These are phyloP conservation scores for Tympanopsis confertula DNA, from an alignment of 2,329 filamentous ascomycete species.

Conservation along the genomic window DNA sequence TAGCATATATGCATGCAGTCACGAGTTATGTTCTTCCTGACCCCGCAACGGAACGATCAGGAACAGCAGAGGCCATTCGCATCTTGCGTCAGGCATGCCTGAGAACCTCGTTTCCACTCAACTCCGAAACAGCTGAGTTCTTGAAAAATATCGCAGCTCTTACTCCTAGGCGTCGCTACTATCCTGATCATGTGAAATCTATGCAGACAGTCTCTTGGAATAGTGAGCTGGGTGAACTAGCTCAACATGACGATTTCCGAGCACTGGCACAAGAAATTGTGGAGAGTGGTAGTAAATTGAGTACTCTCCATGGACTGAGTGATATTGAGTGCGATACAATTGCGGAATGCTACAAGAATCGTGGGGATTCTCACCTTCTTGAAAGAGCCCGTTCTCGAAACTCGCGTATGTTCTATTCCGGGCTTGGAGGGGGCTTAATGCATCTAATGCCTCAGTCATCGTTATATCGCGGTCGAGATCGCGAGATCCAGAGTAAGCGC, in stretches of 20 bases:
- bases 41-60: conserved; percentile 31
- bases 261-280: no score
- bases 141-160: conserved; percentile 25
- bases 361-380: no score
- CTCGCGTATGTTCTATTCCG: no score
- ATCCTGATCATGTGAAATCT: conserved; percentile 21
- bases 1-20: conserved; percentile 39
- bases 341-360: no score
- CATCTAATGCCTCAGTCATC: no score
- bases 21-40: conserved; percentile 41
- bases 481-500: no score
- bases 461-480: no score
- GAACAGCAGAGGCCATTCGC: conserved; percentile 38
- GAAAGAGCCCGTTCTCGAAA: no score
- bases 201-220: conserved; percentile 38
- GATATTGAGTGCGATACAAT: no score
- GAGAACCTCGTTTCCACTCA: conserved; percentile 30
- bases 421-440: no score
- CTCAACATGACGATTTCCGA: conserved; percentile 33
- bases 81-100: conserved; percentile 36
- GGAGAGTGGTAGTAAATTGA: no score
- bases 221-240: conserved; percentile 19
- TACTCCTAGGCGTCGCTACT: conserved; percentile 29
- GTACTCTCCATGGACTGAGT: no score
- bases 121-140: conserved; percentile 14